Evolutionary conservation across 345 rosid species (phyloP).

Genomic region (Ailanthus altissimus): DNA sequence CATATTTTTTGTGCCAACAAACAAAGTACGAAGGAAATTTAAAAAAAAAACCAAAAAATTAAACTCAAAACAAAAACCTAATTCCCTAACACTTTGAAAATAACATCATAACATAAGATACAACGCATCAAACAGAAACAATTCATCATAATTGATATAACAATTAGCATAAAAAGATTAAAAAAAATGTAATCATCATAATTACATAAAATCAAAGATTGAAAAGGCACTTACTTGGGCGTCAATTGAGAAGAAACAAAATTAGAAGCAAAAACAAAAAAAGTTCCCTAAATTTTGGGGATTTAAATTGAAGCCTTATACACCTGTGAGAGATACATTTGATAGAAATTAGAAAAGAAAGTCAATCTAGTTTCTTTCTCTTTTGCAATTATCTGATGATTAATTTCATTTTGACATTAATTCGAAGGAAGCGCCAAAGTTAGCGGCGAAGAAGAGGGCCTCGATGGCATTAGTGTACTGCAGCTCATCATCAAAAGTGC

Average conservation of each 20-base stretch:
- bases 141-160: background rate
- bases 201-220: conserved; percentile 10
- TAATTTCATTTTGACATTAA: no score
- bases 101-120: conserved; percentile 20
- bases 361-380: conserved; percentile 14
- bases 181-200: conserved; percentile 6
- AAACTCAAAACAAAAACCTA: conserved; percentile 10
- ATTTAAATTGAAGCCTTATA: background rate
- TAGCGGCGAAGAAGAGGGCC: no score
- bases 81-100: conserved; percentile 11
- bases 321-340: background rate
- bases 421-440: no score
- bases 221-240: conserved; percentile 37
- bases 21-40: background rate
- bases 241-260: background rate
- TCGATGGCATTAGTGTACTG: no score
- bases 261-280: conserved; percentile 15
- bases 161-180: background rate
- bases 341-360: background rate
- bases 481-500: no score
- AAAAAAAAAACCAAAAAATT: no score
- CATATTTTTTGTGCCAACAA: conserved; percentile 7
- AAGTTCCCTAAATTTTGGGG: conserved; percentile 51
- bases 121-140: conserved; percentile 5
- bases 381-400: background rate